Conservation (phyloP, 2,329 filamentous ascomycete genomes). For the Penicillium sp. region DNA sequence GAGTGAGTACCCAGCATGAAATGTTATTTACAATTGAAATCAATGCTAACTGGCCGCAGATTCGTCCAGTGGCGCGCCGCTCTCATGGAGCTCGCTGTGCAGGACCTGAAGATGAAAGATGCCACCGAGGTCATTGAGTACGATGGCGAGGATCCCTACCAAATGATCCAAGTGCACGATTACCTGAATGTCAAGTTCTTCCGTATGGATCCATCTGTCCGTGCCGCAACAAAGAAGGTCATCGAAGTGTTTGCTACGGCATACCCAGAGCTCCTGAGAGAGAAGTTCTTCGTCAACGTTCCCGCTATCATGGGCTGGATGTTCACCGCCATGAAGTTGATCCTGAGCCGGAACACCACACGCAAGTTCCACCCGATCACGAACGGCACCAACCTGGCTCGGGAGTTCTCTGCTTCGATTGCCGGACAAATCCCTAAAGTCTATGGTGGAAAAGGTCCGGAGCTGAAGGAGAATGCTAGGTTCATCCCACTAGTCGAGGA, state of each 20-base stretch:
- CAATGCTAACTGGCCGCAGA: conserved; percentile 44
- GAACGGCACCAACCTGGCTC: conserved; percentile 67
- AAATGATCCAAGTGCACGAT: conserved; percentile 91
- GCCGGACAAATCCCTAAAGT: conserved; percentile 65
- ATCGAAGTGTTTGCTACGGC: conserved; percentile 77
- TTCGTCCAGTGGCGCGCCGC: conserved; percentile 89
- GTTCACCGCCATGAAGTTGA: conserved; percentile 71
- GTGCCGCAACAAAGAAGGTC: conserved; percentile 72
- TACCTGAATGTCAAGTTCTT: conserved; percentile 87
- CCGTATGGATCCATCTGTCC: conserved; percentile 72
- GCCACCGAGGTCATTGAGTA: conserved; percentile 68
- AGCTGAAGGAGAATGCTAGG: conserved; percentile 44
- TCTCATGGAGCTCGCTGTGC: conserved; percentile 82
- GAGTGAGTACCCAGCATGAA: conserved; percentile 56
- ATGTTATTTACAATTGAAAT: not conserved
- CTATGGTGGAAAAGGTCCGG: conserved; percentile 72
- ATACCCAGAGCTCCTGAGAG: conserved; percentile 83
- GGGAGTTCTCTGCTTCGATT: conserved; percentile 55
- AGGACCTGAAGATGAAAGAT: conserved; percentile 66
- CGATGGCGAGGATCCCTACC: conserved; percentile 71
- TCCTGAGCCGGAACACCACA: conserved; percentile 69
- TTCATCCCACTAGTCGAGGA: conserved; percentile 33
- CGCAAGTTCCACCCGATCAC: conserved; percentile 77
- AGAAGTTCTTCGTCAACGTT: conserved; percentile 97
- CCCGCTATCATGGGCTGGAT: conserved; percentile 88